Evolutionary conservation across 2,329 filamentous ascomycete genomes (phyloP), one percentile per base, ranked within the genome.

Genomic region (Neophaeococcomyces aloes): DNA sequence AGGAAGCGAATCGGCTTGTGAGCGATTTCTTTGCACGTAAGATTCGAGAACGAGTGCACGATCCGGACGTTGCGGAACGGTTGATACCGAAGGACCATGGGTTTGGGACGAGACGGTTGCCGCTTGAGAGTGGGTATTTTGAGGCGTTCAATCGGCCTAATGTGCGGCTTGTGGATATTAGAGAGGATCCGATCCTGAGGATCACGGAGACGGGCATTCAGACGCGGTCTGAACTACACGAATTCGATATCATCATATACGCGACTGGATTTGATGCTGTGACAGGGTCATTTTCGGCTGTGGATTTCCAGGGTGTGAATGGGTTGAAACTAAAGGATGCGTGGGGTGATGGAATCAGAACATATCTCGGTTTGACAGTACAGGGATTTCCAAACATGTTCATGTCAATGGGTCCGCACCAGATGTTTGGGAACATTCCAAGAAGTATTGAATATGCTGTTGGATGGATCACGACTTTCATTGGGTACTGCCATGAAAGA

Each of bases 1-100:
- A 58, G 0, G 62, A 70, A 10, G 71, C 71, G 1, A 79, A 79
- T n/a, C 50, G 56, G 64, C 13, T 63, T 67, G 42, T 61, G 65
- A 78, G 76, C 52, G 61, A 69, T 4, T 76, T 76, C 54, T 76
- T 75, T 69, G 64, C 62, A 1, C 64, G 66, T 48, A 76, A 75
- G 57, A 69, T 67, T 0, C 66, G 72, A 1, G 61, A 59, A 4
- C 65, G 75, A 2, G 66, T 80, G 29, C 58, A 63, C 0, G 71
- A 79, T 48, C 65, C 71, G 0, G 57, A 55, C 17, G 67, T 68
- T 54, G 58, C 66, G 25, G 70, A 77, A n/a, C 49, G 78, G 2
- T 62, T 79, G 5, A 75, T 74, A 0, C 77, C 76, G 0, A 52
- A 63, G 6, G 57, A 71, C 33, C 71, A 78, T 51, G 69, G 64